A percentile compares a stretch with the other conserved stretches of the same genome.
phyloP scores from a whole-genome alignment of 2,329 filamentous ascomycete species.

The Ascochyta fabae region DNA sequence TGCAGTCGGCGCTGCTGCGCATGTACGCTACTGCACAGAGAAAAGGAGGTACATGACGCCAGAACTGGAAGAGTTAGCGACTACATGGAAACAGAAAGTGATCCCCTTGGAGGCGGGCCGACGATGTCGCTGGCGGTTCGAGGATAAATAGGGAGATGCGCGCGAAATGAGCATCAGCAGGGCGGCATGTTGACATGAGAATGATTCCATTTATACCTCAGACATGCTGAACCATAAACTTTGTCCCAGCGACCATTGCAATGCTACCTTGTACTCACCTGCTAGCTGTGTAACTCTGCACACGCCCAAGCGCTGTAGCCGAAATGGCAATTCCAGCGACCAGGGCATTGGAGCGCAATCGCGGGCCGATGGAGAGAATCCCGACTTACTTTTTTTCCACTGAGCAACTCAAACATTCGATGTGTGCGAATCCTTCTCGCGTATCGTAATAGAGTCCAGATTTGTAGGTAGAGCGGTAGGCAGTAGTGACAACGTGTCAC shows the following conservation, averaged over 20 bases:
- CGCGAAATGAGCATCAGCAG: neutral
- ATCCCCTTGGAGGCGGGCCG: conserved; percentile 16
- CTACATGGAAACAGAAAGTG: conserved; percentile 35
- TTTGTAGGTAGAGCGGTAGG: neutral
- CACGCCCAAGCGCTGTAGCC: conserved; percentile 11
- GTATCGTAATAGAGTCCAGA: neutral
- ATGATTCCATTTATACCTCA: neutral
- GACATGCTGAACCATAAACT: neutral
- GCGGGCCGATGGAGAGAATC: conserved; percentile 8
- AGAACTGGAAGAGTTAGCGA: conserved; percentile 8
- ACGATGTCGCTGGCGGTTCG: conserved; percentile 8
- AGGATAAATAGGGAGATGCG: neutral
- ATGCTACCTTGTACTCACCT: conserved; percentile 10
- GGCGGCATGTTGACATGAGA: neutral
- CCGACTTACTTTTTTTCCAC: neutral
- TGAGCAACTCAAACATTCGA: neutral
- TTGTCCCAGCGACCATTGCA: neutral
- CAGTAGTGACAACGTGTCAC: neutral
- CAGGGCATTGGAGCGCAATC: conserved; percentile 12
- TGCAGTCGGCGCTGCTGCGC: conserved; percentile 23
- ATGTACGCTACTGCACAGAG: conserved; percentile 23
- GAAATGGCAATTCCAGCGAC: conserved; percentile 13
- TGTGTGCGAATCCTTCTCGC: neutral
- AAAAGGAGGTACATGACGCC: conserved; percentile 38
- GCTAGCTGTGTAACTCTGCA: conserved; percentile 8